These are phyloP conservation scores for Cytidiella melzeri DNA, from an alignment of 768 basidiomycete species.

Conservation along the genomic window DNA sequence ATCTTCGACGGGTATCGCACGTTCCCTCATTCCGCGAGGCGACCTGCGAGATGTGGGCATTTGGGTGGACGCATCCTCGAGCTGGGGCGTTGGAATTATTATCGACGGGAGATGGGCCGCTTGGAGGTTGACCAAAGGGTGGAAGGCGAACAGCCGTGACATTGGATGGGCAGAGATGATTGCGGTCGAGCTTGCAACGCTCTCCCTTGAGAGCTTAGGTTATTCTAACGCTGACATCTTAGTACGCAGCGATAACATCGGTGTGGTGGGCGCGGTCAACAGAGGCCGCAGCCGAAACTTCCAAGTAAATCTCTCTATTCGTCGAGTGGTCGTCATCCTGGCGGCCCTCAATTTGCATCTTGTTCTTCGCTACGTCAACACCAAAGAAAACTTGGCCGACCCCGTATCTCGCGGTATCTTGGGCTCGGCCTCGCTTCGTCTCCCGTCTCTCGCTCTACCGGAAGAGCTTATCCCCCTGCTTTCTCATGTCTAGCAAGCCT, in stretches of 20 bases:
- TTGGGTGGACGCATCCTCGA: constrained; percentile 33
- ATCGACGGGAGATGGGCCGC: constrained; percentile 23
- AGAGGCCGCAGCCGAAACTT: constrained; percentile 24
- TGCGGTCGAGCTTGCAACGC: constrained; percentile 26
- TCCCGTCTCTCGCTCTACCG: too few relatives aligned
- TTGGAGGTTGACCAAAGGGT: constrained; percentile 26
- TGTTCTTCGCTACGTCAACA: constrained; percentile 18
- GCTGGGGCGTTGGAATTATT: constrained; percentile 30
- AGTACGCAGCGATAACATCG: constrained; percentile 30
- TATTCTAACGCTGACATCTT: background rate
- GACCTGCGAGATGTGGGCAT: constrained; percentile 23
- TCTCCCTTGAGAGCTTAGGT: constrained; percentile 3
- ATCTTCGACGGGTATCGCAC: too few relatives aligned
- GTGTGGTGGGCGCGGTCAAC: constrained; percentile 26
- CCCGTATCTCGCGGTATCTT: constrained; percentile 1
- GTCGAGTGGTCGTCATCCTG: constrained; percentile 20
- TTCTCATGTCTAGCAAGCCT: too few relatives aligned
- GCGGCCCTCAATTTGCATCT: constrained; percentile 15
- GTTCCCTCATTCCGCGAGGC: constrained; percentile 3
- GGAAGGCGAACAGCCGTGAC: constrained; percentile 15
- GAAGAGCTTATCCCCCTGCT: too few relatives aligned
- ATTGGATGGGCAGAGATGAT: constrained; percentile 37
- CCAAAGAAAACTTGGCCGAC: constrained; percentile 25
- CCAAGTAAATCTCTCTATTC: constrained; percentile 25
- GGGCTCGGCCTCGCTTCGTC: too few relatives aligned